Base-by-base conservation (phyloP, 2,329 filamentous ascomycete genomes). In the Pseudogymnoascus sp. region DNA sequence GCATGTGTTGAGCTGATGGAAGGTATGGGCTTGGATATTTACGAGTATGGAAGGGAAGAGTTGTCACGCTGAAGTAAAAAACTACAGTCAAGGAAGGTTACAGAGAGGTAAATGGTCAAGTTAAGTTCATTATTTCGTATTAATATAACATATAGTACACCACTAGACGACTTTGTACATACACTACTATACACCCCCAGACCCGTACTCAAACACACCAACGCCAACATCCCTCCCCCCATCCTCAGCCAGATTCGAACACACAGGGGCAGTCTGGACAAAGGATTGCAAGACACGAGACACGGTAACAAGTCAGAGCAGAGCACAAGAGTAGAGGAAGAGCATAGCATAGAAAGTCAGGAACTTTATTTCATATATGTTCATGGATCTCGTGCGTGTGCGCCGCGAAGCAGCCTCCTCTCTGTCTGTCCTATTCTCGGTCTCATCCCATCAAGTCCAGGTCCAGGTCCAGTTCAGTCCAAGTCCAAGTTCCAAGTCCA, bases 361-460 rank as follows among this genome's bases (percentile, higher is more conserved):
- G 25, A 30, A 50, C 25, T 50, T 25, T 50, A 43, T 50, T 22
- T 43, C 39, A 43, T 43, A 50, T 50, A 50, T 50, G 43, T 50
- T 50, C 43, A 50, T 50, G 43, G 25, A 50, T 50, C 43, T 50
- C 43, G 25, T 50, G 25, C 43, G 43, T 25, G 25, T 50, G 25
- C 43, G 43, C 43, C 43, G 43, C 43, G 43, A 50, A 50, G 43
- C 43, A 50, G 43, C 43, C 43, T 50, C 43, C 43, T 50, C 43
- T 50, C 43, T 50, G 43, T 50, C 43, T 50, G 43, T 50, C 43
- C 43, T 50, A 50, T 30, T 33, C 43, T 50, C 43, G 43, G 30
- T 50, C 43, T 30, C 25, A 30, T 30, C 43, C 43, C 30, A 25
- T 50, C 43, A 22, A 33, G n/a, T n/a, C n/a, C n/a, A n/a, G n/a